A percentile compares a stretch with the other conserved stretches of the same genome.
These are phyloP conservation scores for Neurospora sp. DNA, from an alignment of 495 filamentous ascomycete genomes.

Conservation along the genomic window DNA sequence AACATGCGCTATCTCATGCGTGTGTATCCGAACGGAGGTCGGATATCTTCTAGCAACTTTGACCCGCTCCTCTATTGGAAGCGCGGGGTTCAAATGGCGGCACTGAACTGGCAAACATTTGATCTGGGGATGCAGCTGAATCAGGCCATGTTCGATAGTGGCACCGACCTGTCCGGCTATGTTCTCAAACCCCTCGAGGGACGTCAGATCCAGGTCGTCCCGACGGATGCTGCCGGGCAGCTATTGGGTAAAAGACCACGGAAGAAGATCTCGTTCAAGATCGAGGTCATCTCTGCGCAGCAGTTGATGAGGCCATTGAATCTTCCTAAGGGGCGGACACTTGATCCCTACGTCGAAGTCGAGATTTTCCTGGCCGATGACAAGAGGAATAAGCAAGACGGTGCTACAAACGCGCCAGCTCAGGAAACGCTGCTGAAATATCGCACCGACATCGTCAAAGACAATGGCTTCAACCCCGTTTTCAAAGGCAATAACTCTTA, in stretches of 20 bases:
- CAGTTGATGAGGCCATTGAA: conserved; percentile 76
- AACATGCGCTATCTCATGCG: conserved; percentile 88
- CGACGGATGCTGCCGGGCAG: conserved; percentile 33
- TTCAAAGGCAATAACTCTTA: conserved; percentile 54
- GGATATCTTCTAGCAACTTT: conserved; percentile 81
- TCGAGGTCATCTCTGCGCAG: conserved; percentile 88
- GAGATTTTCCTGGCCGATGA: conserved; percentile 93
- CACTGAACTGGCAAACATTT: conserved; percentile 97
- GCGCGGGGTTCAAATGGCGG: conserved; percentile 91
- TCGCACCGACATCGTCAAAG: conserved; percentile 64
- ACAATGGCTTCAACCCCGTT: conserved; percentile 85
- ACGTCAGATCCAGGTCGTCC: conserved; percentile 46
- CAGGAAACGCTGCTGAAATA: conserved; percentile 56
- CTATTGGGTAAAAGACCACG: conserved; percentile 51
- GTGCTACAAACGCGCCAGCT: conserved; percentile 27
- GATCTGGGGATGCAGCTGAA: conserved; percentile 92
- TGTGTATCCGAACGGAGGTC: conserved; percentile 76
- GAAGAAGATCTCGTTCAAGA: conserved; percentile 69
- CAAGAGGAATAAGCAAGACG: conserved; percentile 47
- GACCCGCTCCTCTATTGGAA: conserved; percentile 89
- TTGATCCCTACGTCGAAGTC: conserved; percentile 90
- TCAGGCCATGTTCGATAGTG: conserved; percentile 95
- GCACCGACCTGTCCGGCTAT: conserved; percentile 78
- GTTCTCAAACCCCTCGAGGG: conserved; percentile 86
- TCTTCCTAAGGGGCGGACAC: conserved; percentile 55